Percentiles rank a stretch among this genome's conserved stretches.
Evolutionary conservation across 2,329 filamentous ascomycete species (phyloP).

Genomic region (Delphinella strobiligena): DNA sequence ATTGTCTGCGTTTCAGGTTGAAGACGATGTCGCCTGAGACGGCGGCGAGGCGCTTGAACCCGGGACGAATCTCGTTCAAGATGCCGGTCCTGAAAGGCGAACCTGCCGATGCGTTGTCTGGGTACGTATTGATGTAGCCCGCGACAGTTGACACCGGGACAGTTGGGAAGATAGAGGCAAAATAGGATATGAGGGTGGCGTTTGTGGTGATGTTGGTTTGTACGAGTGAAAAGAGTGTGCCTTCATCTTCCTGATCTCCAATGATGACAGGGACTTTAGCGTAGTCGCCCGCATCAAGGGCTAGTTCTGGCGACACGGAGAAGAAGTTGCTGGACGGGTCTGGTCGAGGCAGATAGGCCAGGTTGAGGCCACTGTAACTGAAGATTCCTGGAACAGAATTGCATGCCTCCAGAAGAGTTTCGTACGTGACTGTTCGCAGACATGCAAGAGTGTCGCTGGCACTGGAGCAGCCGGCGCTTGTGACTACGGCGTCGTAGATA

Average conservation of each 20-base stretch:
- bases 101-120: conserved; percentile 43
- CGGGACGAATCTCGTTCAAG: conserved; percentile 61
- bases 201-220: conserved; percentile 56
- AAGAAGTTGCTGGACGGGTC: conserved; percentile 47
- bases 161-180: conserved; percentile 49
- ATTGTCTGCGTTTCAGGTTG: conserved; percentile 55
- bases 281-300: conserved; percentile 42
- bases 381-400: conserved; percentile 60
- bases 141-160: conserved; percentile 38
- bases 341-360: conserved; percentile 64
- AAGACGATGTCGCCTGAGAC: conserved; percentile 66
- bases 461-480: conserved; percentile 32
- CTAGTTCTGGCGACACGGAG: conserved; percentile 49
- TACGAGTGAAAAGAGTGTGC: conserved; percentile 61
- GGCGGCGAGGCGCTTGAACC: conserved; percentile 66
- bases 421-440: conserved; percentile 35
- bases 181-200: conserved; percentile 47
- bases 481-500: conserved; percentile 36
- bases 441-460: conserved; percentile 34
- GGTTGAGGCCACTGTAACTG: conserved; percentile 54
- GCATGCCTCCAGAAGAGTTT: conserved; percentile 45
- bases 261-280: conserved; percentile 52
- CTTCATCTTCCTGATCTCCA: conserved; percentile 70
- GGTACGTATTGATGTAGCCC: conserved; percentile 51
- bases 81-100: conserved; percentile 60